Percentiles rank a stretch among this genome's conserved stretches.
Evolutionary conservation across 2,329 filamentous ascomycete species (phyloP).

Genomic region (Dactylonectria estremocensis): DNA sequence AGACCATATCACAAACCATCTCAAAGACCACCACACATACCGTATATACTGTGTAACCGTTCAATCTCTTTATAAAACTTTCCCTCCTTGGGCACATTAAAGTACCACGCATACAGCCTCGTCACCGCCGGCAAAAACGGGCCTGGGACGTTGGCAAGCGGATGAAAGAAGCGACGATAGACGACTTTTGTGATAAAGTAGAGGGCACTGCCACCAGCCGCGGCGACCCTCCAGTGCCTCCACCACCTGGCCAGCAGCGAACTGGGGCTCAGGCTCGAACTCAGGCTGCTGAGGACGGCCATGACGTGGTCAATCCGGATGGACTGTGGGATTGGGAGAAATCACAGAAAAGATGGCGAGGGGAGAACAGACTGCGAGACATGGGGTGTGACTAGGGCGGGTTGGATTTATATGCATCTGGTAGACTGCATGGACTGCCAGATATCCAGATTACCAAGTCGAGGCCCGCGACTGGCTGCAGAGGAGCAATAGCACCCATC

Average conservation of each 20-base stretch:
- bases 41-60: constrained; percentile 25
- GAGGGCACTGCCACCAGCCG: constrained; percentile 11
- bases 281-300: constrained; percentile 19
- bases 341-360: background rate
- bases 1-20: too few species aligned
- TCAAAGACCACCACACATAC: background rate
- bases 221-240: constrained; percentile 18
- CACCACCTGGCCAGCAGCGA: constrained; percentile 16
- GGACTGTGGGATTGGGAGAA: background rate
- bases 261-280: constrained; percentile 1
- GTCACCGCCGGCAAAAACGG: constrained; percentile 28
- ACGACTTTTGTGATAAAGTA: constrained; percentile 19
- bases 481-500: background rate
- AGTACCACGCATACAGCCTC: constrained; percentile 29
- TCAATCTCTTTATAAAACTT: constrained; percentile 31
- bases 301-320: background rate
- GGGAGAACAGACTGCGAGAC: background rate
- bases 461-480: background rate
- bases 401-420: constrained; percentile 2
- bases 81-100: constrained; percentile 21
- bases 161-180: constrained; percentile 29
- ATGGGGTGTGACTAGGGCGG: background rate
- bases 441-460: constrained; percentile 1
- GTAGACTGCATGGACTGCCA: background rate
- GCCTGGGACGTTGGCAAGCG: constrained; percentile 21